Percentiles rank a stretch among this genome's conserved stretches.
Conservation (phyloP, 345 rosid genomes). For the Noccaea bulbosa region DNA sequence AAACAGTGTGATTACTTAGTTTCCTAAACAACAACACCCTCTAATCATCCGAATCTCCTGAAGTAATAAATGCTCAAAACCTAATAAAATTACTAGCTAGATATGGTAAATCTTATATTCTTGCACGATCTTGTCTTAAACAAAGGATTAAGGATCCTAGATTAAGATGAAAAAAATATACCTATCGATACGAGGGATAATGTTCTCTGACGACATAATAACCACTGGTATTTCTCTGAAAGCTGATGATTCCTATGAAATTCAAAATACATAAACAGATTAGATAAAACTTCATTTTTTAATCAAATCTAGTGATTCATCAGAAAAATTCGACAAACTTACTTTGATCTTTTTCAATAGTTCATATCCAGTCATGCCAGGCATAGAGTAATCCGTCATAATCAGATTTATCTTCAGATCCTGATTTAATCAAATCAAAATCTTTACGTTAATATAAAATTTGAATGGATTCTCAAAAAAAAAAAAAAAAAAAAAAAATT, state of each 20-base stretch:
- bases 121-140: conserved; percentile 10
- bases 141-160: neutral
- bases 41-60: conserved; percentile 30
- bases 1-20: conserved; percentile 21
- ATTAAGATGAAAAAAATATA: conserved; percentile 29
- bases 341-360: conserved; percentile 81
- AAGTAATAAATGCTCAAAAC: conserved; percentile 30
- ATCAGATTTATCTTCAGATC: conserved; percentile 77
- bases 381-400: conserved; percentile 88
- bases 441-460: neutral
- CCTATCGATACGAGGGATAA: conserved; percentile 78
- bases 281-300: neutral
- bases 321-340: neutral
- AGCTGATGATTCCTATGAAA: conserved; percentile 66
- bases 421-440: conserved; percentile 36
- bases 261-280: conserved; percentile 10
- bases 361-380: conserved; percentile 87
- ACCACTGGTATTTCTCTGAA: conserved; percentile 83
- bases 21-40: conserved; percentile 22
- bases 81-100: conserved; percentile 21
- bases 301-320: neutral
- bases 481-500: neutral
- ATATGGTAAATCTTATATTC: conserved; percentile 2
- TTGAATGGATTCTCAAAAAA: neutral
- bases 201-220: conserved; percentile 86